phyloP scores from a whole-genome alignment of 164 flowering plant genomes.

The Aristolochia fimbriata region DNA sequence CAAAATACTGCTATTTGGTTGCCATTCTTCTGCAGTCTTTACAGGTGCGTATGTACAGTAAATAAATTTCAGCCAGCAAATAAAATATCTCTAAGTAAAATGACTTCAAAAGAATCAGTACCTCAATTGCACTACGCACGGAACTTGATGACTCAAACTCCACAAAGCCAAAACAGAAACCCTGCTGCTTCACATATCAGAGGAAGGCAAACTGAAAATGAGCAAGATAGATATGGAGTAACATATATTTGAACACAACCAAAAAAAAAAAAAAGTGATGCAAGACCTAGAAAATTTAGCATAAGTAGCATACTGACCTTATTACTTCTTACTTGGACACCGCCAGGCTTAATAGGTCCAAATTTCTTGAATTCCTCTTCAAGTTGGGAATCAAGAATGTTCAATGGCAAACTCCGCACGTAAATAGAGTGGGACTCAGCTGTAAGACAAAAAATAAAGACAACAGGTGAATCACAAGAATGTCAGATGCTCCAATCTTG shows the following conservation, averaged over 20 bases:
- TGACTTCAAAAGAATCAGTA: slow-evolving; percentile 8
- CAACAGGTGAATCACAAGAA: not conserved
- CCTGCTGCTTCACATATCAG: slow-evolving; percentile 40
- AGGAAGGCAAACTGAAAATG: not conserved
- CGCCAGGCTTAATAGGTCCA: slow-evolving; percentile 72
- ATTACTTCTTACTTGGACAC: slow-evolving; percentile 91
- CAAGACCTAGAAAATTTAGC: not conserved
- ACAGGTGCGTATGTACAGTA: too few species aligned
- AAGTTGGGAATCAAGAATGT: slow-evolving; percentile 34
- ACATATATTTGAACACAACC: not conserved
- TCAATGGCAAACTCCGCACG: slow-evolving; percentile 48
- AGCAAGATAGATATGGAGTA: not conserved
- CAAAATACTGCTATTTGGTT: too few species aligned
- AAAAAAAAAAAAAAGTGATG: not conserved
- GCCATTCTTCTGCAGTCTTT: too few species aligned
- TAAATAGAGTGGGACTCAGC: slow-evolving; percentile 70
- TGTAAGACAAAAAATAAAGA: slow-evolving; percentile 10
- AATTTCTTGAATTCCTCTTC: slow-evolving; percentile 64
- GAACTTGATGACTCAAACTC: slow-evolving; percentile 61
- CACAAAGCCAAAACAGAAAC: slow-evolving; percentile 91
- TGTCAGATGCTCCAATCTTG: not conserved
- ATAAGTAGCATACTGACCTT: slow-evolving; percentile 32
- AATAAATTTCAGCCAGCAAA: not conserved
- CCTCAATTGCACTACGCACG: slow-evolving; percentile 74
- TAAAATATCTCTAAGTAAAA: not conserved